Evolutionary conservation across 2,329 filamentous ascomycete species (phyloP).

Genomic region (Diaporthe amygdali): DNA sequence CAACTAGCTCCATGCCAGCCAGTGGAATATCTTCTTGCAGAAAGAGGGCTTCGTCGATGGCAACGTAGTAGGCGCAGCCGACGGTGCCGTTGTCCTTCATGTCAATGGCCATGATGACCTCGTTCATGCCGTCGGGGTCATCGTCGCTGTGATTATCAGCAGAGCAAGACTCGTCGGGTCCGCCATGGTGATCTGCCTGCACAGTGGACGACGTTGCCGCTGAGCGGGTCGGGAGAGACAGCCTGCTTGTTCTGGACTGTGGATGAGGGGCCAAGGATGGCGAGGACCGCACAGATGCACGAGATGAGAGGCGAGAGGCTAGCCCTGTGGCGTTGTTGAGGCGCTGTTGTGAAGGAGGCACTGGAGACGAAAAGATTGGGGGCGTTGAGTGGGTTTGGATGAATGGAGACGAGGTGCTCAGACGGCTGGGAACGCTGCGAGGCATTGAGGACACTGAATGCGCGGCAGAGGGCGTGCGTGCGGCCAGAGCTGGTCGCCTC

Average conservation of each 20-base stretch:
- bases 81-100: constrained; percentile 72
- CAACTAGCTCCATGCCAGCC: constrained; percentile 72
- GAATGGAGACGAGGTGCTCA: constrained; percentile 6
- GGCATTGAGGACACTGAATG: neutral
- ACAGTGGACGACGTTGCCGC: neutral
- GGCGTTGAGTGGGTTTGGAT: constrained; percentile 9
- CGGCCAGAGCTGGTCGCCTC: neutral
- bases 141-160: constrained; percentile 21
- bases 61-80: constrained; percentile 85
- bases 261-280: constrained; percentile 17
- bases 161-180: neutral
- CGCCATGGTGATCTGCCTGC: neutral
- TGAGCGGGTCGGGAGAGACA: neutral
- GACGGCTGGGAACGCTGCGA: neutral
- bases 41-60: constrained; percentile 70
- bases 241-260: neutral
- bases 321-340: neutral
- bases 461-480: constrained; percentile 14
- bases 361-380: constrained; percentile 16
- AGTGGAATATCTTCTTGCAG: constrained; percentile 78
- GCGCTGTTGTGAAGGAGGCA: neutral
- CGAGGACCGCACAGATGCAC: constrained; percentile 8
- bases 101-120: constrained; percentile 82
- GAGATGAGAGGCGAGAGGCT: neutral
- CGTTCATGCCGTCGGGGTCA: constrained; percentile 51